phyloP scores from a whole-genome alignment of 495 filamentous ascomycete species.

The Diplogelasinospora grovesii region DNA sequence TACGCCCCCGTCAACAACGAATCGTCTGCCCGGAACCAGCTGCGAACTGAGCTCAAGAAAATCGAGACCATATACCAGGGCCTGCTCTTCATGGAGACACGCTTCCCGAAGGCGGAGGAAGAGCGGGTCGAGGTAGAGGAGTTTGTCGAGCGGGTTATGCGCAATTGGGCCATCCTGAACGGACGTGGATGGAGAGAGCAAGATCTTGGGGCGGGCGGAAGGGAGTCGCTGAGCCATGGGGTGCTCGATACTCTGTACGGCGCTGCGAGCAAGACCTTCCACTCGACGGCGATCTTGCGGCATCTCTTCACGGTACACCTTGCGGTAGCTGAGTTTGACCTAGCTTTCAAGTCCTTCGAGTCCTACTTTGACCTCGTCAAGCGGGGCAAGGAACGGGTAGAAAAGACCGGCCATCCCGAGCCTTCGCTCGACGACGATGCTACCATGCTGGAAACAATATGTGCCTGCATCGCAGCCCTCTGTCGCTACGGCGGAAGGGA shows the following conservation, averaged over 20 bases:
- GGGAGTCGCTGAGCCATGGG: constrained; percentile 59
- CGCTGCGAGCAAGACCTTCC: constrained; percentile 85
- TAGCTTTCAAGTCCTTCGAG: constrained; percentile 80
- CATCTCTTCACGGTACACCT: constrained; percentile 86
- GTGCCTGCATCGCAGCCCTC: constrained; percentile 71
- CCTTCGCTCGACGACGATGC: constrained; percentile 70
- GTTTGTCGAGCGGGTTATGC: constrained; percentile 72
- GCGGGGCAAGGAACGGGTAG: constrained; percentile 69
- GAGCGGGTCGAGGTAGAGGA: constrained; percentile 66
- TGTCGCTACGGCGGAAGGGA: constrained; percentile 69
- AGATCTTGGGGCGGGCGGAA: constrained; percentile 73
- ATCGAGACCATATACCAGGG: constrained; percentile 69
- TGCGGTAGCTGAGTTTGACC: constrained; percentile 76
- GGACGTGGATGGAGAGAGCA: constrained; percentile 68
- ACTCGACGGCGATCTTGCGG: constrained; percentile 79
- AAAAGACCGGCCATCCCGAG: constrained; percentile 67
- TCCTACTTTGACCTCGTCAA: constrained; percentile 83
- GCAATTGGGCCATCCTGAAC: constrained; percentile 77
- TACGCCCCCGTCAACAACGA: constrained; percentile 30
- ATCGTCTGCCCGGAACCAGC: constrained; percentile 53
- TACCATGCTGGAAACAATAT: constrained; percentile 64
- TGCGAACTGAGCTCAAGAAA: constrained; percentile 63
- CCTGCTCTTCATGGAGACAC: constrained; percentile 63
- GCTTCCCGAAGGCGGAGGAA: constrained; percentile 77
- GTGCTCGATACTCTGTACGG: constrained; percentile 81